Percentiles rank a stretch among this genome's conserved stretches.
Evolutionary conservation across 108 stramenopile genomes (phyloP).

Genomic region (Skeletonema potamos): DNA sequence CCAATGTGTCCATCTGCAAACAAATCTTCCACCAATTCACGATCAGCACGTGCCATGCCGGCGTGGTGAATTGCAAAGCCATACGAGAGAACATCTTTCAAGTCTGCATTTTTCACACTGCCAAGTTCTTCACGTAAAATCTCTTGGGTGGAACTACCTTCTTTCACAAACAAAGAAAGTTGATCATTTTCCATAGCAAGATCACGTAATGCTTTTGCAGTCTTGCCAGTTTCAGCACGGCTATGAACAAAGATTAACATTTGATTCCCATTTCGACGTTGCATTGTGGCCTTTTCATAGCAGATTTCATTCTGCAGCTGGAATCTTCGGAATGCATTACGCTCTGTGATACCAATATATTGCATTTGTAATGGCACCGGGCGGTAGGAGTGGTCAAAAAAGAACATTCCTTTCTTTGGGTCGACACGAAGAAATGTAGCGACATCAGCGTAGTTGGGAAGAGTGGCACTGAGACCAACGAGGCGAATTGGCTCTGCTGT

Average conservation of each 20-base stretch:
- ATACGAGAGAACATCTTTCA: conserved; percentile 94
- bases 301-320: conserved; percentile 99
- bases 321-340: conserved; percentile 97
- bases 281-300: conserved; percentile 94
- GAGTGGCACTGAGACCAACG: conserved; percentile 97
- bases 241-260: conserved; percentile 99
- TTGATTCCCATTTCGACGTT: conserved; percentile 90
- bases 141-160: conserved; percentile 91
- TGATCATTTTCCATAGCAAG: conserved; percentile 91
- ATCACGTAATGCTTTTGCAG: conserved; percentile 96
- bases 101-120: conserved; percentile 86
- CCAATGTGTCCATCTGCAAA: conserved; percentile 96
- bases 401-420: conserved; percentile 96
- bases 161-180: conserved; percentile 82
- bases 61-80: conserved; percentile 99
- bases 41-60: conserved; percentile 94
- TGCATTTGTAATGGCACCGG: conserved; percentile 99
- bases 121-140: conserved; percentile 89
- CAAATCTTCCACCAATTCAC: conserved; percentile 97
- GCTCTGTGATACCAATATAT: conserved; percentile 98
- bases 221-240: conserved; percentile 97
- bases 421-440: conserved; percentile 97
- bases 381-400: conserved; percentile 98
- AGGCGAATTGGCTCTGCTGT: conserved; percentile 93
- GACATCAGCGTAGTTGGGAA: conserved; percentile 99